Evolutionary conservation across 2,329 filamentous ascomycete species (phyloP).

Genomic region (Colletotrichum sp.): DNA sequence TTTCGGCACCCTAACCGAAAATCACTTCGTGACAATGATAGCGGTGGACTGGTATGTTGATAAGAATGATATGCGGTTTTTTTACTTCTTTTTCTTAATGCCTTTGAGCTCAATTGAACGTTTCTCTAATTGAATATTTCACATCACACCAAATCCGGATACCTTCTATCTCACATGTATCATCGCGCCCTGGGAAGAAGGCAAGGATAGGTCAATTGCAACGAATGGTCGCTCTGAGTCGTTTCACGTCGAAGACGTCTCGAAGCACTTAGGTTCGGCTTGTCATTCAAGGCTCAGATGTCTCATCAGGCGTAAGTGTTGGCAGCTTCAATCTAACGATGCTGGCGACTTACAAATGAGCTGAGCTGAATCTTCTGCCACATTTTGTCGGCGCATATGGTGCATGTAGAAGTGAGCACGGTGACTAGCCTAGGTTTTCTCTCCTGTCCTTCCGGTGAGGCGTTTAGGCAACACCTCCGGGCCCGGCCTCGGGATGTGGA

Average conservation of each 20-base stretch:
- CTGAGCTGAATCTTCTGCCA: background rate
- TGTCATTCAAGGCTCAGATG: background rate
- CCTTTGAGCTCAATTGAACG: rapidly evolving
- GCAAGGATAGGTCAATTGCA: rapidly evolving
- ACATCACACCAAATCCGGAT: background rate
- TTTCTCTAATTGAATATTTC: too few species aligned
- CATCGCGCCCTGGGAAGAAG: background rate
- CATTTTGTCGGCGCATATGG: background rate
- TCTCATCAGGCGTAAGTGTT: background rate
- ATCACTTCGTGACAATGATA: background rate
- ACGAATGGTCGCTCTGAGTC: rapidly evolving
- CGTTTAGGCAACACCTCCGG: background rate
- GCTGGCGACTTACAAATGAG: background rate
- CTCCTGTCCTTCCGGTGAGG: background rate
- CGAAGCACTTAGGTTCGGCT: background rate
- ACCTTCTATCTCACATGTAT: background rate
- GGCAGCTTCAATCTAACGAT: background rate
- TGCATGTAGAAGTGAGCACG: background rate
- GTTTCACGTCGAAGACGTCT: background rate
- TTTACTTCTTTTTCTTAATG: rapidly evolving
- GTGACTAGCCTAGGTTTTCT: background rate
- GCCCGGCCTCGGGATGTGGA: background rate
- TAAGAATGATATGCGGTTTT: background rate
- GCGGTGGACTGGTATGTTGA: background rate
- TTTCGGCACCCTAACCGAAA: constrained; percentile 2